Conservation (phyloP, 495 filamentous ascomycete genomes). For the Trichocladium uniseriatum region DNA sequence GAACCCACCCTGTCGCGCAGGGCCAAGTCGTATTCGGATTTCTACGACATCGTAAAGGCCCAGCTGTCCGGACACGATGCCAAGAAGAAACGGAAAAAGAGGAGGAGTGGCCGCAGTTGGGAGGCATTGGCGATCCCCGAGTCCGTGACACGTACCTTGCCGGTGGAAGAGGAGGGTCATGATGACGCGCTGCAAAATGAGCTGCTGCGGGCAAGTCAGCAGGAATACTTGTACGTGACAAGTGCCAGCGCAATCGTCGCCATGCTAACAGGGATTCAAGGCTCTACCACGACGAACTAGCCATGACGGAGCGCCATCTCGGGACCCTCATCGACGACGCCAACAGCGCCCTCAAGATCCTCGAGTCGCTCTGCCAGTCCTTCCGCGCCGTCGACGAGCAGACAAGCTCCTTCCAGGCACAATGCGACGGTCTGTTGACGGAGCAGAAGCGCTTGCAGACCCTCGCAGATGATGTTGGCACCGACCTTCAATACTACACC, state of each 20-base stretch:
- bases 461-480: slow-evolving; percentile 70
- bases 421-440: slow-evolving; percentile 74
- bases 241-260: neutral
- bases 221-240: slow-evolving; percentile 65
- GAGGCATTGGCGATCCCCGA: slow-evolving; percentile 41
- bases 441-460: slow-evolving; percentile 68
- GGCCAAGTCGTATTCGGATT: slow-evolving; percentile 69
- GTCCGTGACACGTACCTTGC: slow-evolving; percentile 47
- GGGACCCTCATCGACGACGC: slow-evolving; percentile 71
- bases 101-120: slow-evolving; percentile 26
- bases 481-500: slow-evolving; percentile 82
- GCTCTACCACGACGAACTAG: slow-evolving; percentile 69
- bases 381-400: slow-evolving; percentile 82
- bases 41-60: slow-evolving; percentile 53
- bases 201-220: slow-evolving; percentile 70
- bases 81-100: slow-evolving; percentile 33
- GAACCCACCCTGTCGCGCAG: slow-evolving; percentile 52
- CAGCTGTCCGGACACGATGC: slow-evolving; percentile 41
- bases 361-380: slow-evolving; percentile 67
- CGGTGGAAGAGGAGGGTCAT: slow-evolving; percentile 46
- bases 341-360: slow-evolving; percentile 57
- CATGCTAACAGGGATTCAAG: slow-evolving; percentile 35
- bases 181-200: slow-evolving; percentile 54
- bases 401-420: slow-evolving; percentile 80
- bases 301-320: slow-evolving; percentile 67